Conservation (phyloP, 2,329 filamentous ascomycete species). For the Akanthomyces dipterigenus region DNA sequence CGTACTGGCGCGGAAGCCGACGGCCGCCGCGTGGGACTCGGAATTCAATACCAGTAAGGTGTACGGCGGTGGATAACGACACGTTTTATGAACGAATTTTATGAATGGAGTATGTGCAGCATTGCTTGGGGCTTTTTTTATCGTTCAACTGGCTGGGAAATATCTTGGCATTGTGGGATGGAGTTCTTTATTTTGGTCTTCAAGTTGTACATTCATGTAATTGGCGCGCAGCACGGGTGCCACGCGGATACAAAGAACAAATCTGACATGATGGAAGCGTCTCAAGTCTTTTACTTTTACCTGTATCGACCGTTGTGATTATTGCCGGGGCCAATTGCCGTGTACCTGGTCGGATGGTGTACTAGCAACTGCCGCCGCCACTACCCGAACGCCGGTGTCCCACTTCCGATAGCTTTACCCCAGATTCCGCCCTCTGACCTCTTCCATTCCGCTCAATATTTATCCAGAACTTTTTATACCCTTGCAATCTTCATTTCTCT, state of each 20-base stretch:
- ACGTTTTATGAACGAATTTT: background rate
- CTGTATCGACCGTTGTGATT: background rate
- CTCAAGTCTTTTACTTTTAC: background rate
- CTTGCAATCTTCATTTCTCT: background rate
- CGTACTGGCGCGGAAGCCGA: conserved; percentile 36
- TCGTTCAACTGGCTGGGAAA: background rate
- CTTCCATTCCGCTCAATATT: background rate
- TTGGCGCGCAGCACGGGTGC: background rate
- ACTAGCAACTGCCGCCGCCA: conserved; percentile 10
- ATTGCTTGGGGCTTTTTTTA: background rate
- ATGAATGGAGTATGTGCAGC: background rate
- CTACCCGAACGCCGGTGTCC: conserved; percentile 5
- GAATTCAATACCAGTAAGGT: conserved; percentile 41
- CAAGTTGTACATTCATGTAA: background rate
- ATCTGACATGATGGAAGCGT: background rate
- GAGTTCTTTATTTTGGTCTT: background rate
- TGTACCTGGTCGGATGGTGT: background rate
- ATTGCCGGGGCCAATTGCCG: background rate
- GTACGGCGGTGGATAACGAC: background rate
- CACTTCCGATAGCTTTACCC: conserved; percentile 7
- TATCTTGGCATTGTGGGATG: background rate
- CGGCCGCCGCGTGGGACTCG: conserved; percentile 39
- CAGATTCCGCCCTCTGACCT: background rate
- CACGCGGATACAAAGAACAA: background rate
- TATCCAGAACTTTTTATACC: background rate